Base-by-base conservation (phyloP, 345 rosid species). In the Isatis tinctoria region DNA sequence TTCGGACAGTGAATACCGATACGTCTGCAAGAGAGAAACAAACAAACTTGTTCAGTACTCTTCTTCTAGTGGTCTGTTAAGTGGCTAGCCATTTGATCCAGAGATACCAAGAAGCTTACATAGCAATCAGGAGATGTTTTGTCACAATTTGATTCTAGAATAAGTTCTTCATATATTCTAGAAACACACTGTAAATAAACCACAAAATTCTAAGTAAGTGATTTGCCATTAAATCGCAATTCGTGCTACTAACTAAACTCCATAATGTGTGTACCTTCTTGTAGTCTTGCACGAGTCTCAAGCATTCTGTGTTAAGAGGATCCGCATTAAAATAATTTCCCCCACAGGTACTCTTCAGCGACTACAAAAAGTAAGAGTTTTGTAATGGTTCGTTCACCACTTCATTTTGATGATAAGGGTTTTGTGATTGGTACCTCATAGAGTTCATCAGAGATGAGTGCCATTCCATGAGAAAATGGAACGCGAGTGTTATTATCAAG, bases 401-500 rank as follows among this genome's bases (percentile, higher is more conserved):
- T 27, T 57, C 30, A 53, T 18, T 33, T 28, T 41, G 56, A 32
- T 52, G 4, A 52, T 9, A 26, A 52, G 58, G 26, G 58, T 18
- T 10, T 1, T 56, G 43, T 40, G 28, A 18, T 1, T 40, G 17
- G 8, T 57, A 83, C 93, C 85, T 85, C 81, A 43, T 78, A 81
- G 65, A 90, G 93, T 74, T 90, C 88, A 54, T 90, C 86, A 28
- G 92, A 77, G 3, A 67, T 67, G 17, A 54, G 66, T 44, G 53
- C 43, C 65, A 70, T 32, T 47, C 96, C 88, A 74, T 85, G 82
- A 56, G 85, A 84, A 82, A 65, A 90, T 60, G 82, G 87, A 69
- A 88, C 47, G 2, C 16, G 36, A 3, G 80, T 47, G 79, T 88
- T 88, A 5, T 2, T 1, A 53, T 85, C 93, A 5, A 16, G 4